These are phyloP conservation scores for Nemophila menziesii DNA, from an alignment of 257 asterid genomes.

Conservation along the genomic window DNA sequence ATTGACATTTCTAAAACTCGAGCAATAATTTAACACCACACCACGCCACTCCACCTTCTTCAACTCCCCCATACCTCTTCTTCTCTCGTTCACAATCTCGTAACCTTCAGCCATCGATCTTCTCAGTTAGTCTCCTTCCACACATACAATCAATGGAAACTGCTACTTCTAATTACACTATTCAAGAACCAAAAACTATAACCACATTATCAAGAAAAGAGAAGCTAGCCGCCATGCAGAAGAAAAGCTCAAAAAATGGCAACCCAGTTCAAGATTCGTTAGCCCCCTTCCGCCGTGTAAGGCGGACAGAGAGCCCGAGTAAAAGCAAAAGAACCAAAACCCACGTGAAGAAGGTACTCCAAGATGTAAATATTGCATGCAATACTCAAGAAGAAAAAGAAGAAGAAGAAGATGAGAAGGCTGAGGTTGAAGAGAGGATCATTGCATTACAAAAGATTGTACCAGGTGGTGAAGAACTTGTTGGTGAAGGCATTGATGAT, in stretches of 20 bases:
- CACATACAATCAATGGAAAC: conserved; percentile 14
- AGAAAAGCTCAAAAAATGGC: conserved; percentile 5
- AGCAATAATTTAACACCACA: conserved; percentile 31
- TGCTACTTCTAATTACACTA: not conserved
- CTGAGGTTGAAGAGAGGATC: conserved; percentile 38
- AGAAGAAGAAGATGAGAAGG: conserved; percentile 16
- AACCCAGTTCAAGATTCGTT: conserved; percentile 7
- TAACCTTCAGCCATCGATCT: too few species aligned
- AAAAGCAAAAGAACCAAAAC: conserved; percentile 12
- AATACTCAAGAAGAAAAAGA: conserved; percentile 1
- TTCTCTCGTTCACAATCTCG: conserved; percentile 1
- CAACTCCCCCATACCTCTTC: conserved; percentile 3
- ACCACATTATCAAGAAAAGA: conserved; percentile 17
- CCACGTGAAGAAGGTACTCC: conserved; percentile 5
- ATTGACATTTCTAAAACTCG: conserved; percentile 33
- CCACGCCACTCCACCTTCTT: conserved; percentile 1
- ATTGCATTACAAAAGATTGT: conserved; percentile 38
- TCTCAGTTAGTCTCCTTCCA: not conserved
- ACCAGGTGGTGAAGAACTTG: conserved; percentile 52
- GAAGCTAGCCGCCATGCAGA: conserved; percentile 3
- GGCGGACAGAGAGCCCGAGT: conserved; percentile 13
- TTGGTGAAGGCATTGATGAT: conserved; percentile 19
- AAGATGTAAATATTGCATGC: not conserved
- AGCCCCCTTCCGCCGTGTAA: conserved; percentile 9
- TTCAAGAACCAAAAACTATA: conserved; percentile 5